Conservation (phyloP, 306 rosid species). For the Boehmeria nivea region DNA sequence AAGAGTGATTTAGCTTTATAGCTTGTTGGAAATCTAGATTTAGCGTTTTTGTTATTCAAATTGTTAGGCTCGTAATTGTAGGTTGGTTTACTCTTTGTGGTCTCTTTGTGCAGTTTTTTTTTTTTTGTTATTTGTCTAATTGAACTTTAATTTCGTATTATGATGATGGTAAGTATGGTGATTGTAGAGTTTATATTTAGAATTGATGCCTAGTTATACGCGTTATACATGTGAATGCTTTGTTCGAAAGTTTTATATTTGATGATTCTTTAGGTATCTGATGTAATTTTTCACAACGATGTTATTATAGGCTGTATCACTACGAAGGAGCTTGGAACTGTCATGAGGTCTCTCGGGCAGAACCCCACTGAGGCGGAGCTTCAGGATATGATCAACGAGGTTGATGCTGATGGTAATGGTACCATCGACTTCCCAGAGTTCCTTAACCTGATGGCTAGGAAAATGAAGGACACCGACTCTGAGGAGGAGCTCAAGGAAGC, state of each 20-base stretch:
- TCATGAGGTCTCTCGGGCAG: conserved; percentile 31
- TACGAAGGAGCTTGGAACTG: conserved; percentile 26
- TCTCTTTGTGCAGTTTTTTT: neutral
- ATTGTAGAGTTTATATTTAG: too few species aligned
- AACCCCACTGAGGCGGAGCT: conserved; percentile 63
- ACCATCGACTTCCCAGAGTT: conserved; percentile 58
- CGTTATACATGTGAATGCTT: too few species aligned
- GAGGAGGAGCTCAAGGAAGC: conserved; percentile 32
- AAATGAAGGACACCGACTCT: conserved; percentile 38
- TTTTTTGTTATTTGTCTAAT: neutral
- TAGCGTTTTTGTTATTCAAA: too few species aligned
- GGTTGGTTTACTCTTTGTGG: too few species aligned
- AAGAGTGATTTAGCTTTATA: neutral
- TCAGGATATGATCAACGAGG: conserved; percentile 61
- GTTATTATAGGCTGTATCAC: conserved; percentile 17
- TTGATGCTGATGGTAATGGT: conserved; percentile 55
- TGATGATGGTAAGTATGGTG: neutral
- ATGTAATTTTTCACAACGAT: neutral
- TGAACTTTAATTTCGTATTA: neutral
- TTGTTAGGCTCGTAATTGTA: too few species aligned
- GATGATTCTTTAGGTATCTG: neutral
- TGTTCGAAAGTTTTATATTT: too few species aligned
- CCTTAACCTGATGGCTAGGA: conserved; percentile 54
- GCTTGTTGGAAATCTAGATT: neutral
- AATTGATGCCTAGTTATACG: too few species aligned